Evolutionary conservation across 1,139 yeast species (phyloP), one percentile per base, ranked within the genome.

Genomic region (Taphrina pruni): DNA sequence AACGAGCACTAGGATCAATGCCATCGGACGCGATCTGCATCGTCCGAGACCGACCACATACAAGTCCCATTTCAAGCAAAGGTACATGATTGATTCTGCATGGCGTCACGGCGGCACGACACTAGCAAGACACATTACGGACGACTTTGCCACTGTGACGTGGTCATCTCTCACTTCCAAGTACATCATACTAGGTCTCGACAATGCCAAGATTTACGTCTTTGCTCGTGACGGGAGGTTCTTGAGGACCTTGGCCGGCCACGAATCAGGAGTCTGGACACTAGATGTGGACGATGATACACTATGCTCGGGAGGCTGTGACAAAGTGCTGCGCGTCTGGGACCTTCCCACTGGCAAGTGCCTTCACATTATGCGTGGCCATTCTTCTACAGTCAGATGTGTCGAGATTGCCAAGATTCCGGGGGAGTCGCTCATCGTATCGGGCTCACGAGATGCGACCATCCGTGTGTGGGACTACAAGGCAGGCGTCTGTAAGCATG

Each of bases 251-350:
- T 81, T 94, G 66, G 83, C 84, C 67, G 98, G 97, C 12, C 99
- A 94, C 76, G 96, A 90, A 70, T 98, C 98, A 60, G 99, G 99
- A 38, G 99, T 95, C 12, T 94, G 99, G 99, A 98, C 99, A 0
- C 82, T 94, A 76, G 92, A 94, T 78, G 93, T 92, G 77, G 86
- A 85, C 67, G 90, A 90, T n/a, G 80, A 79, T 70, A 88, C 90
- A 1, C 80, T 93, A 55, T 96, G 92, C 0, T 88, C 95, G 72
- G 98, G 97, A 0, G 88, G 96, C 1, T 91, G 97, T 0, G 98
- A 93, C 79, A 84, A 97, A 74, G 87, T 95, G 0, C 96, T 93
- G 8, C 83, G 98, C 70, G 87, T 93, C 2, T 93, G 98, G 98
- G 90, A 92, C 77, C 85, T 91, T 72, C 81, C 82, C 64, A 85